Base-by-base conservation (phyloP, 108 stramenopile genomes). In the Skeletonema menzelii region DNA sequence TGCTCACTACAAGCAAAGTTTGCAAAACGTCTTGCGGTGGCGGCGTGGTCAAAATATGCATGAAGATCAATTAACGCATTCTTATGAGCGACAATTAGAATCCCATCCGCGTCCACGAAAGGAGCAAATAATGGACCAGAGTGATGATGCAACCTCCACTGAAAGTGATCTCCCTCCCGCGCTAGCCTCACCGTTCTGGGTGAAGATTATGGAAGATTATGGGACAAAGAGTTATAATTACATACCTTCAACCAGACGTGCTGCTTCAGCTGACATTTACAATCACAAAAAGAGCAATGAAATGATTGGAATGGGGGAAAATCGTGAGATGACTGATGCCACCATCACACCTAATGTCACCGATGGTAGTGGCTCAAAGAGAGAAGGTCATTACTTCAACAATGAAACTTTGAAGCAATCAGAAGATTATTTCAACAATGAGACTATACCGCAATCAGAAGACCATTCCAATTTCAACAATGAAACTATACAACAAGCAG, bases 211-310 rank as follows among this genome's bases (percentile, higher is more conserved):
- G 10, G 79, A 80, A 69, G 67, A 69, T 11, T 64, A 57, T 27
- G 79, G 79, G 27, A 32, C 11, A 0, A 67, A 73, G 28, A 66
- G 62, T 55, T 80, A 58, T 58, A 80, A 80, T 35, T 80, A 59
- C 31, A 56, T 80, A 3, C 79, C 79, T 4, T 63, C 31, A 42
- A 73, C 72, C 59, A 53, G 79, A 57, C 72, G 79, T 28, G 79
- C 72, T 49, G 62, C 79, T 17, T 71, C 64, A 0, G 68, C 72
- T 20, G 79, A 49, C 8, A 47, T 80, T 0, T 80, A 46, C 31
- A 42, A 30, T 8, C 47, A 63, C 20, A 27, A 27, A 15, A 17
- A 24, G 32, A 46, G 13, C 34, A 11, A 11, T 3, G 24, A 44
- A 37, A 32, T n/a, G 8, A 26, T 35, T 55, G 56, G 44, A 19